A percentile compares a stretch with the other conserved stretches of the same genome.
Conservation (phyloP, 768 basidiomycete genomes). For the Auricularia auricula-judae region DNA sequence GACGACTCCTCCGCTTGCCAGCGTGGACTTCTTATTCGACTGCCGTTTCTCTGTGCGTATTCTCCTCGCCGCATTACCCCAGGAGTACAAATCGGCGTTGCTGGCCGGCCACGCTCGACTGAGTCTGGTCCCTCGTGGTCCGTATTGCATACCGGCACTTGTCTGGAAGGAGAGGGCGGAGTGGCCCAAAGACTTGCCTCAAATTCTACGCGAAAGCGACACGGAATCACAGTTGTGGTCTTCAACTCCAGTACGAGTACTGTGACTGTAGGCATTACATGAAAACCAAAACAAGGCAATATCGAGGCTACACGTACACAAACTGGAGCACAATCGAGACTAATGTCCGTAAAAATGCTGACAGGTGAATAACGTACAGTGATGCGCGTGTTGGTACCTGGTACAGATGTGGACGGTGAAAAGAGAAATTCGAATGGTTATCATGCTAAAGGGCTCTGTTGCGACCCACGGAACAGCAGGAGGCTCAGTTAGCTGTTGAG, state of each 20-base stretch:
- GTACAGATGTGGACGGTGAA: too few relatives aligned
- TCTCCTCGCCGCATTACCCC: background rate
- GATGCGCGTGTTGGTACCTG: too few relatives aligned
- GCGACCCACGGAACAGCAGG: too few relatives aligned
- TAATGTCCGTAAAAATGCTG: background rate
- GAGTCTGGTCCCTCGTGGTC: background rate
- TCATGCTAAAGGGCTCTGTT: too few relatives aligned
- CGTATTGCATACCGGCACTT: background rate
- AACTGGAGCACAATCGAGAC: background rate
- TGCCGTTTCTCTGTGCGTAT: background rate
- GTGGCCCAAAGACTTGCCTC: background rate
- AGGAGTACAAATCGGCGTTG: background rate
- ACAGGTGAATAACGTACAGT: background rate
- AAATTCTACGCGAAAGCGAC: background rate
- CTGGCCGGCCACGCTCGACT: background rate
- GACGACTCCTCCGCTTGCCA: background rate
- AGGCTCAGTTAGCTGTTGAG: too few relatives aligned
- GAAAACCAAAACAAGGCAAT: too few relatives aligned
- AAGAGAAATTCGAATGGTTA: too few relatives aligned
- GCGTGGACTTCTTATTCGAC: background rate
- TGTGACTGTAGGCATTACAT: background rate
- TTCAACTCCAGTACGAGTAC: background rate
- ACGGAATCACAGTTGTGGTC: background rate
- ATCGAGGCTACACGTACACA: too few relatives aligned
- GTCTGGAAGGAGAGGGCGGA: background rate